A percentile compares a stretch with the other conserved stretches of the same genome.
Evolutionary conservation across 2,329 filamentous ascomycete genomes (phyloP).

Genomic region (Phialophora chinensis): DNA sequence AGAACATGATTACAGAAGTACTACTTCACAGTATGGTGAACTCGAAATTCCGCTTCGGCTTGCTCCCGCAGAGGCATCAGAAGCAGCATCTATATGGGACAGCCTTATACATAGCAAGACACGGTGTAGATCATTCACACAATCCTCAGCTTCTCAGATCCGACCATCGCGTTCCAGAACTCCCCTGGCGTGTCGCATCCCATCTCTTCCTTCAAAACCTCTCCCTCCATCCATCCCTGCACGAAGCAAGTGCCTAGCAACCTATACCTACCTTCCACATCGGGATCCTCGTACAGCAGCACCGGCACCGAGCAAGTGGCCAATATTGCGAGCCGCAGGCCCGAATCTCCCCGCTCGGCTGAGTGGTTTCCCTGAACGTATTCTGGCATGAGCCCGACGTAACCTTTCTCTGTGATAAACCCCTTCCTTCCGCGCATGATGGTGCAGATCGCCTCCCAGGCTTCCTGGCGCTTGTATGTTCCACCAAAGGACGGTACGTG

Average conservation of each 20-base stretch:
- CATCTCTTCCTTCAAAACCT: constrained; percentile 6
- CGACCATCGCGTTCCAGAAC: constrained; percentile 10
- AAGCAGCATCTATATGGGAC: neutral
- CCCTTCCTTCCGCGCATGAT: constrained; percentile 16
- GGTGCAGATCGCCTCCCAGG: constrained; percentile 4
- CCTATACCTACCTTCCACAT: constrained; percentile 7
- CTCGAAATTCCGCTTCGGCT: neutral
- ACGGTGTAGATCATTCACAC: neutral
- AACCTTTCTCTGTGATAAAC: constrained; percentile 7
- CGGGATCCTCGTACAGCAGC: constrained; percentile 15
- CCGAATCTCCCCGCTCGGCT: neutral
- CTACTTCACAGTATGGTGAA: neutral
- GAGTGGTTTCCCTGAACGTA: neutral
- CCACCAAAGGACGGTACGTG: constrained; percentile 9
- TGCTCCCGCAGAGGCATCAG: neutral
- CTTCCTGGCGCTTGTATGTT: constrained; percentile 9
- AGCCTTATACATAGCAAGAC: neutral
- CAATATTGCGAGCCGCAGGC: constrained; percentile 7
- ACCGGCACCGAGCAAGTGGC: constrained; percentile 17
- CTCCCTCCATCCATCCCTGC: constrained; percentile 20
- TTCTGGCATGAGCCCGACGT: constrained; percentile 13
- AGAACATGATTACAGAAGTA: neutral
- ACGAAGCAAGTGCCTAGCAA: constrained; percentile 15
- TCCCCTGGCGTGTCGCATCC: constrained; percentile 5
- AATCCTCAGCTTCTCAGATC: constrained; percentile 7